A percentile compares a stretch with the other conserved stretches of the same genome.
Evolutionary conservation across 441 rosid species (phyloP).

Genomic region (Arabidopsis hybrid): DNA sequence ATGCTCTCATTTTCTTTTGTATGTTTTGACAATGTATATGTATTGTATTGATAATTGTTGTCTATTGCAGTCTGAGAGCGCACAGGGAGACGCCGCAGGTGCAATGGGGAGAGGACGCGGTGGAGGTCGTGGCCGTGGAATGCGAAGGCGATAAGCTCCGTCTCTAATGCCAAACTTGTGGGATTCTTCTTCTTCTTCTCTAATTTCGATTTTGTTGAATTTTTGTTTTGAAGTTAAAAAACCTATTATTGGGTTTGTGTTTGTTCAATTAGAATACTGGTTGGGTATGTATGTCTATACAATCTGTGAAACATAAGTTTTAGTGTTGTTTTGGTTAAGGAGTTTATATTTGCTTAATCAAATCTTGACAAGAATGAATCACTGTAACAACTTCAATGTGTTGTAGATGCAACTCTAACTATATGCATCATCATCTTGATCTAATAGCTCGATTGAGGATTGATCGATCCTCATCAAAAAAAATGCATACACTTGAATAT

Average conservation of each 20-base stretch:
- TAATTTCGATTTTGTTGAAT: conserved; percentile 32
- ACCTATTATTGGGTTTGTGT: conserved; percentile 29
- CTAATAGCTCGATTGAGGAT: background rate
- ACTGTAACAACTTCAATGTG: background rate
- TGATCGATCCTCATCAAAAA: too few relatives aligned
- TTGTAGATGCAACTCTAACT: background rate
- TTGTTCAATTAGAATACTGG: conserved; percentile 12
- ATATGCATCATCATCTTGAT: background rate
- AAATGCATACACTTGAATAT: background rate
- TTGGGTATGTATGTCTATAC: conserved; percentile 28
- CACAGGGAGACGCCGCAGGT: conserved; percentile 95
- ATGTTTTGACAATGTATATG: background rate
- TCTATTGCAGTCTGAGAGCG: conserved; percentile 88
- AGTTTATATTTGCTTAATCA: background rate
- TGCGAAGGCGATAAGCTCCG: conserved; percentile 81
- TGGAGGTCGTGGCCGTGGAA: conserved; percentile 93
- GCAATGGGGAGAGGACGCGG: conserved; percentile 99
- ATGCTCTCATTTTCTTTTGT: conserved; percentile 2
- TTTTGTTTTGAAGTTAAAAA: conserved; percentile 27
- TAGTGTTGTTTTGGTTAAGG: conserved; percentile 21
- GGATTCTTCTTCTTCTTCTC: background rate
- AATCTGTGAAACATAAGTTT: conserved; percentile 32
- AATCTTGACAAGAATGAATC: background rate
- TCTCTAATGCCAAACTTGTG: conserved; percentile 12
- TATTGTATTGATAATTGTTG: conserved; percentile 6